Base-by-base conservation (phyloP, 768 basidiomycete genomes). In the Boletus sensibilis region DNA sequence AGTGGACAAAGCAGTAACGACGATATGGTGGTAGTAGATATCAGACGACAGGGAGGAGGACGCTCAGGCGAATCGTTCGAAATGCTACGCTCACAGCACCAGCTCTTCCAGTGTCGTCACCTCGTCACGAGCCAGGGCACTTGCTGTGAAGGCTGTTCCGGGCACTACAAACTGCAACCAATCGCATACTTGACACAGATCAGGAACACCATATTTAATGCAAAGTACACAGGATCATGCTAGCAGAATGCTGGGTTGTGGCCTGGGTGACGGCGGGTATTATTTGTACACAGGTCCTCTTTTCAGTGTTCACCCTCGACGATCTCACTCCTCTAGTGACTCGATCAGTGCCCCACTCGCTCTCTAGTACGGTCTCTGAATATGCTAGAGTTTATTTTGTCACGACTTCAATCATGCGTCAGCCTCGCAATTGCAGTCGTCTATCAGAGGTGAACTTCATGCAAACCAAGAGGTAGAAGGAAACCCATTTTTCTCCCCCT, bases 81-180 rank as follows among this genome's bases (percentile, higher is more conserved):
- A 34, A n/a, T 2, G 25, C 13, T 8, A 1, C 2, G 4, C 5
- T 4, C 27, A 37, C 34, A 52, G 50, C 35, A 35, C 1, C 8
- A 12, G 14, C 37, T 25, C n/a, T 29, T 52, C 47, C 50, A 35
- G 18, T 53, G 10, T 29, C 20, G 16, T 25, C 14, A 25, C 16
- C 23, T 10, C 2, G 13, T 29, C 37, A 34, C 20, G 1, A 23
- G 18, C 46, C 46, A 50, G 25, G 25, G 21, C 40, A 39, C 21
- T 45, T 56, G 55, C 55, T 56, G 55, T 44, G 21, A 20, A 39
- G 35, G 43, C 50, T 21, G 54, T 40, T n/a, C 20, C 20, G 1
- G 42, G 25, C 23, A 16, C 42, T 43, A 27, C 42, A 43, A 43
- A 43, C 25, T 18, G 10, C 25, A 18, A 43, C 42, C 42, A 43